phyloP scores from a whole-genome alignment of 2,329 filamentous ascomycete genomes.

The Paraconiothyrium brasiliense region DNA sequence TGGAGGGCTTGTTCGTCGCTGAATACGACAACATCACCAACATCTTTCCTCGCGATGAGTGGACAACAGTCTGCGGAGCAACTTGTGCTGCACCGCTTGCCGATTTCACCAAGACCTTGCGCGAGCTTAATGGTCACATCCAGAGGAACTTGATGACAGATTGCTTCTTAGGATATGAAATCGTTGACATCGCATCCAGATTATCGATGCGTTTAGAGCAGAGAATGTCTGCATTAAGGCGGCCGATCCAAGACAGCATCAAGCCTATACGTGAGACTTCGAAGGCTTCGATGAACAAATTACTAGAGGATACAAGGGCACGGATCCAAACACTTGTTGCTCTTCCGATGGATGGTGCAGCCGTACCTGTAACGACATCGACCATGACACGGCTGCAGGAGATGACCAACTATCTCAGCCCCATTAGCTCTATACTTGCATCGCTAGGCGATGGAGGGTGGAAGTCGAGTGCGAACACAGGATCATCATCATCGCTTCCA shows the following conservation, averaged over 20 bases:
- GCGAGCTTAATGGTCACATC: slow-evolving; percentile 90
- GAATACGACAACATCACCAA: slow-evolving; percentile 92
- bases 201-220: slow-evolving; percentile 82
- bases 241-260: slow-evolving; percentile 81
- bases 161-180: slow-evolving; percentile 94
- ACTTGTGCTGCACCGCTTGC: slow-evolving; percentile 81
- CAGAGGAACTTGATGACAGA: slow-evolving; percentile 86
- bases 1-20: slow-evolving; percentile 86
- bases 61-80: slow-evolving; percentile 78
- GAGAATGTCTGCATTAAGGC: slow-evolving; percentile 85
- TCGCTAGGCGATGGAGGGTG: slow-evolving; percentile 94
- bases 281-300: slow-evolving; percentile 81
- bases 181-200: slow-evolving; percentile 86
- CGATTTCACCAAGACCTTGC: slow-evolving; percentile 84
- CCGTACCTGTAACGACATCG: slow-evolving; percentile 80
- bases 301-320: slow-evolving; percentile 83
- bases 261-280: slow-evolving; percentile 92
- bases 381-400: slow-evolving; percentile 86
- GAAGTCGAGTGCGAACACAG: slow-evolving; percentile 63
- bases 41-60: slow-evolving; percentile 87
- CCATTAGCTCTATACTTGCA: slow-evolving; percentile 88
- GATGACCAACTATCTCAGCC: slow-evolving; percentile 85
- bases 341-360: slow-evolving; percentile 80
- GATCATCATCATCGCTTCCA: slow-evolving; percentile 70
- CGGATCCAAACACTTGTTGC: slow-evolving; percentile 71